These are phyloP conservation scores for Aspergillus sp. DNA, from an alignment of 2,329 filamentous ascomycete genomes.

Conservation along the genomic window DNA sequence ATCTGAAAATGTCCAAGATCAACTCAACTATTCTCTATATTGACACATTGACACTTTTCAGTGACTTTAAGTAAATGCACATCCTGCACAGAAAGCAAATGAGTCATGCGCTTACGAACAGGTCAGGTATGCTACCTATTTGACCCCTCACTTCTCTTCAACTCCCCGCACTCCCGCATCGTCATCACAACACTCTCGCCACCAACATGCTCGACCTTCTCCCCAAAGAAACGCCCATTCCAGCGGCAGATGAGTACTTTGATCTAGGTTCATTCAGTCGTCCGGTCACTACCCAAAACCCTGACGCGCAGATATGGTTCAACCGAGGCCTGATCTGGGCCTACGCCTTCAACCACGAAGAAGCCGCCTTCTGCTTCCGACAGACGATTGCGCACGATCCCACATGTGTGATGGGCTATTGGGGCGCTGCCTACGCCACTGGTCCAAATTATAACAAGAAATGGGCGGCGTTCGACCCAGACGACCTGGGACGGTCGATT, in stretches of 20 bases:
- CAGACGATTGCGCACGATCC: slow-evolving; percentile 29
- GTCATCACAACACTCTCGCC: background rate
- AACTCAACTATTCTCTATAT: too few species aligned
- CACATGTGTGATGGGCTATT: slow-evolving; percentile 36
- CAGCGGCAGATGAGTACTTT: slow-evolving; percentile 24
- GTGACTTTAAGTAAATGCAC: background rate
- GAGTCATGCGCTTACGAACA: background rate
- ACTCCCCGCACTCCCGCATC: background rate
- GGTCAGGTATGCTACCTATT: too few species aligned
- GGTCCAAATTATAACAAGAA: slow-evolving; percentile 78
- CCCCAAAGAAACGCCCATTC: background rate
- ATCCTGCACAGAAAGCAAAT: background rate
- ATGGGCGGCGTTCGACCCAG: slow-evolving; percentile 66
- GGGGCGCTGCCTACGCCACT: slow-evolving; percentile 57
- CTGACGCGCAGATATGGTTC: slow-evolving; percentile 37
- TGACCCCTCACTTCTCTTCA: background rate
- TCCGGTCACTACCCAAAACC: slow-evolving; percentile 24
- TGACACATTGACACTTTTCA: too few species aligned
- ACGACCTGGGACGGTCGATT: slow-evolving; percentile 54
- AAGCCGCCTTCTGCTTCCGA: slow-evolving; percentile 34
- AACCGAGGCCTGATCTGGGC: slow-evolving; percentile 37
- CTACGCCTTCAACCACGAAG: slow-evolving; percentile 41
- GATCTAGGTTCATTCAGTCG: slow-evolving; percentile 37
- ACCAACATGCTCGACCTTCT: background rate
- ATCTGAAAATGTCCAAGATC: too few species aligned